phyloP scores from a whole-genome alignment of 805 yeast species.

The Suhomyces vadensis region DNA sequence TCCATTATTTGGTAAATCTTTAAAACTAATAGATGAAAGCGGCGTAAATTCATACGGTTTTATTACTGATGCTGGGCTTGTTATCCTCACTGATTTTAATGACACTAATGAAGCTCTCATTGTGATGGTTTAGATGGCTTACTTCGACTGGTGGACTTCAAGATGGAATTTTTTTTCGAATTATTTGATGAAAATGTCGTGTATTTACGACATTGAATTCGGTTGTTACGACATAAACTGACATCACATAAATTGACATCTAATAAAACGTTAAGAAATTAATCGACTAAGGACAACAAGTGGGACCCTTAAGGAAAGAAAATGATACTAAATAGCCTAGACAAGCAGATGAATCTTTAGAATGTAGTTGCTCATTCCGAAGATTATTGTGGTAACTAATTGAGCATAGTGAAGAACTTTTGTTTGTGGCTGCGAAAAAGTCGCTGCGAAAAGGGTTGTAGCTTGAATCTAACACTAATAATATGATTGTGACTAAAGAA shows the following conservation, averaged over 20 bases:
- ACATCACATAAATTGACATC: too few relatives aligned
- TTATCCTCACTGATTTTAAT: slow-evolving; percentile 26
- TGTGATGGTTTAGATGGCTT: slow-evolving; percentile 7
- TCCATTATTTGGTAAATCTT: slow-evolving; percentile 33
- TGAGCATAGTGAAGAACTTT: neutral
- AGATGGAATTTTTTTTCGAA: neutral
- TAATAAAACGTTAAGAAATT: too few relatives aligned
- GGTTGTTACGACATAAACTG: neutral
- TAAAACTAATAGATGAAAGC: slow-evolving; percentile 23
- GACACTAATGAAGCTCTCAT: slow-evolving; percentile 29
- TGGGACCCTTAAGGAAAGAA: too few relatives aligned
- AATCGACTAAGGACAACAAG: too few relatives aligned
- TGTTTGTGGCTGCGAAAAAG: neutral
- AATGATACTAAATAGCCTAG: too few relatives aligned
- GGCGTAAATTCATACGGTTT: slow-evolving; percentile 31
- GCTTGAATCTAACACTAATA: neutral
- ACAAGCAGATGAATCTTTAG: too few relatives aligned
- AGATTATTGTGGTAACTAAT: too few relatives aligned
- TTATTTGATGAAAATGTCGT: slow-evolving; percentile 1
- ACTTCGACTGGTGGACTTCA: slow-evolving; percentile 20
- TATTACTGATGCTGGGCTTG: slow-evolving; percentile 16
- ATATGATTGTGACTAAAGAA: too few relatives aligned
- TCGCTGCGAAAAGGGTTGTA: neutral
- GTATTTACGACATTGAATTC: neutral
- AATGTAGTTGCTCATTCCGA: too few relatives aligned